These are phyloP conservation scores for Atkinsonella hypoxylon DNA, from an alignment of 2,329 filamentous ascomycete genomes.

Conservation along the genomic window DNA sequence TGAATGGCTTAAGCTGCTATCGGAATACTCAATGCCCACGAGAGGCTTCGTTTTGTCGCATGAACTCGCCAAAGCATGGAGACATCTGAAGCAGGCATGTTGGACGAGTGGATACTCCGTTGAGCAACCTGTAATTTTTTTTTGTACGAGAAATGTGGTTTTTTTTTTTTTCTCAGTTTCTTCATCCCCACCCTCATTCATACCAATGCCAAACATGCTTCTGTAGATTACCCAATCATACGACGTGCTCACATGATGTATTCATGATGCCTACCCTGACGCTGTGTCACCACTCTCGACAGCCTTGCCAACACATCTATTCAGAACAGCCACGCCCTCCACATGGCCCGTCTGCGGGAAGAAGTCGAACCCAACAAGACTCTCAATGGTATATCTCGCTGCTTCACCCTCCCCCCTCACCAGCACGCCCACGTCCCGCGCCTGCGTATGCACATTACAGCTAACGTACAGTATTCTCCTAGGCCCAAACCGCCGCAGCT, in stretches of 20 bases:
- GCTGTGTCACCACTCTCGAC: background rate
- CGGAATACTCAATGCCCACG: background rate
- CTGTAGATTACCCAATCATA: too few relatives aligned
- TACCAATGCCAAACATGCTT: background rate
- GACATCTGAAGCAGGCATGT: too few relatives aligned
- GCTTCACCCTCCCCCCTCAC: constrained; percentile 51
- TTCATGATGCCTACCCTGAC: background rate
- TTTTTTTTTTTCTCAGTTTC: too few relatives aligned
- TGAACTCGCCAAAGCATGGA: background rate
- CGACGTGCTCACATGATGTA: too few relatives aligned
- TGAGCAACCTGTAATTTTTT: too few relatives aligned
- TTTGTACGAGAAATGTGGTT: background rate
- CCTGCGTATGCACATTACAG: constrained; percentile 97
- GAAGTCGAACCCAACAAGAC: constrained; percentile 86
- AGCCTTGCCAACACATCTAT: constrained; percentile 34
- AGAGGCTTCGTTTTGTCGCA: background rate
- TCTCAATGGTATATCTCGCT: constrained; percentile 72
- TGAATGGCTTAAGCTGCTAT: background rate
- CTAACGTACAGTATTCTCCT: constrained; percentile 82
- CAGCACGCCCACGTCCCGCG: constrained; percentile 78
- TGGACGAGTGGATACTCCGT: too few relatives aligned
- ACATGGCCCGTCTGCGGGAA: constrained; percentile 78
- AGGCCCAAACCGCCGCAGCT: constrained; percentile 69
- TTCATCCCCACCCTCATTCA: background rate
- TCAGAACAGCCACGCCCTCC: constrained; percentile 55